Evolutionary conservation across 2,329 filamentous ascomycete species (phyloP), one percentile per base, ranked within the genome.

Genomic region (Penicillium sclerotiorum): DNA sequence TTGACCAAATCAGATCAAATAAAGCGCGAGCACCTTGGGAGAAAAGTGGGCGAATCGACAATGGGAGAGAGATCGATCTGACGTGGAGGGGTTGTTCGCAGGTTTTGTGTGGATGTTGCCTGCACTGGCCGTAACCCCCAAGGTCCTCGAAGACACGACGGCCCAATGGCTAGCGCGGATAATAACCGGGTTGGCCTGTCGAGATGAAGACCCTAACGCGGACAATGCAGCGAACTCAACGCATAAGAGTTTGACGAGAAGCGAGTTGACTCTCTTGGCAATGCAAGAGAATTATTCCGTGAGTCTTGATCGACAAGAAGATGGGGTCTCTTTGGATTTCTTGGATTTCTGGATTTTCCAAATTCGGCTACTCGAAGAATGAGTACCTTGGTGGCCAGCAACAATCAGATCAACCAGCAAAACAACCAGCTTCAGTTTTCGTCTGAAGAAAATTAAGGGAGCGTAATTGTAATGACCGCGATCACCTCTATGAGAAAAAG

Each of bases 141-240:
- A 56, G 56, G 58, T 58, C 58, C 58, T 55, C 56, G 49, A 47
- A 54, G 28, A 45, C 49, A 42, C 46, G 28, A 50, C 45, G 49
- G 38, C 40, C 51, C 47, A 55, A 59, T 57, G 22, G 40, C 46
- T 25, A 40, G 30, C 47, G 32, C 32, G 28, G 41, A 33, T 38
- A 25, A 44, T 33, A 45, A 56, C 49, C 23, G 53, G 53, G 49
- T 45, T 47, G 43, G 41, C 52, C 53, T 59, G 53, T 50, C 53
- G 12, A 47, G 49, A 30, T 38, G 30, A 27, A 27, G 38, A 41
- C 33, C 36, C 46, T 56, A 49, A 47, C n/a, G 45, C 30, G 42
- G 45, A 37, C 6, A 33, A 27, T 39, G 38, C 39, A 52, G 47
- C 27, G 35, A 21, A 50, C 36, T 47, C 27, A 23, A 49, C 21